Evolutionary conservation across 1,139 yeast species (phyloP), one percentile per base, ranked within the genome.

Genomic region (Candida buenavistaensis): DNA sequence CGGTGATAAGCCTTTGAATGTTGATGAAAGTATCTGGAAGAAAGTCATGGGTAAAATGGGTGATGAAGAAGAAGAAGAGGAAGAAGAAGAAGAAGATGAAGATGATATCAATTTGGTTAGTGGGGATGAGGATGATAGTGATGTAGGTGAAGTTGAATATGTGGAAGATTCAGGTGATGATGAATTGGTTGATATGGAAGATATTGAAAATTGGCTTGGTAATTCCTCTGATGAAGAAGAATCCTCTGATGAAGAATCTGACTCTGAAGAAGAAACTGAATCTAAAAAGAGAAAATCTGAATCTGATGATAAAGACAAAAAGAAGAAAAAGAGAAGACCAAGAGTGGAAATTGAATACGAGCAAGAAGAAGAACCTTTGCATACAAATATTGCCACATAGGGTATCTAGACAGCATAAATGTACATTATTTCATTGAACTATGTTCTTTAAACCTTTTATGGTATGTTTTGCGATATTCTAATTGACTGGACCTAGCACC

Each of bases 1-100:
- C 55, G 98, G 98, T 44, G 97, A 92, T 55, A 87, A 90, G 59
- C 98, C 98, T 39, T 72, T 92, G 55, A 92, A 92, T 55, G 98
- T 92, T 28, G 97, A 92, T 52, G 97, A 90, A 55, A 82, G 82
- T 64, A 80, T 92, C 43, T 92, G 98, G 98, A 83, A 84, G 74
- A 87, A 81, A 67, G 95, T 92, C 16, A 76, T 92, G 67, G 88
- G 92, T 47, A 80, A 77, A 46, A 81, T 82, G 50, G 82, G 75
- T 44, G 75, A 75, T 33, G 64, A 65, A 32, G 71, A 72, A 52
- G 73, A 78, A 34, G 78, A 76, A 44, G 82, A 79, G 41, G 85
- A 79, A 32, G 83, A 78, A 40, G 83, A 78, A 40, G 80, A 79
- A 26, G 81, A 74, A 32, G 11, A n/a, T n/a, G 73, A 72, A 31